These are phyloP conservation scores for Tuber umbilicatum DNA, from an alignment of 495 filamentous ascomycete genomes.

Conservation along the genomic window DNA sequence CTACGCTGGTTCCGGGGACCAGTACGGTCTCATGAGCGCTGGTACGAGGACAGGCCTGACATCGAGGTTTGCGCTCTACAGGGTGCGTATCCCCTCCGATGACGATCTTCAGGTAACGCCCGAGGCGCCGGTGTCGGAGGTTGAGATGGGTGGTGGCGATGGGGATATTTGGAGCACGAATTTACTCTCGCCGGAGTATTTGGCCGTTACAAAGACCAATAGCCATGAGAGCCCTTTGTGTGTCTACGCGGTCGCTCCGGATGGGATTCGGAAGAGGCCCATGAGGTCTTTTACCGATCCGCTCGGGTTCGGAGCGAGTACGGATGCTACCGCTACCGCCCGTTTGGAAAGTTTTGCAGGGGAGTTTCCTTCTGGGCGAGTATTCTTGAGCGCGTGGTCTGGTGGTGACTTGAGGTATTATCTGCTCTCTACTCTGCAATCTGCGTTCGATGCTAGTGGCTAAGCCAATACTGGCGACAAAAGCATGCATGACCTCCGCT, in stretches of 20 bases:
- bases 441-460: neutral
- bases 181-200: neutral
- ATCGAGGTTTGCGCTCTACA: neutral
- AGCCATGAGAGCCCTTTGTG: neutral
- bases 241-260: neutral
- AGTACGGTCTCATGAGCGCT: neutral
- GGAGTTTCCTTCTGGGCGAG: neutral
- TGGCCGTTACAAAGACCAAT: neutral
- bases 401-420: neutral
- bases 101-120: neutral
- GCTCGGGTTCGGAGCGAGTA: neutral
- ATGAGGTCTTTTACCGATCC: neutral
- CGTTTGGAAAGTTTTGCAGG: neutral
- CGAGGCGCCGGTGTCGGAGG: neutral
- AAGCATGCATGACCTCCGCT: constrained; percentile 1
- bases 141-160: neutral
- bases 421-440: neutral
- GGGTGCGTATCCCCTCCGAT: neutral
- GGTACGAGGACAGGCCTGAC: neutral
- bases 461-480: neutral
- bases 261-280: neutral
- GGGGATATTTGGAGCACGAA: neutral
- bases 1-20: neutral
- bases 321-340: neutral
- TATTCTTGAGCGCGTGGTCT: neutral